phyloP scores from a whole-genome alignment of 2,329 filamentous ascomycete species.

The Exophiala mesophila region DNA sequence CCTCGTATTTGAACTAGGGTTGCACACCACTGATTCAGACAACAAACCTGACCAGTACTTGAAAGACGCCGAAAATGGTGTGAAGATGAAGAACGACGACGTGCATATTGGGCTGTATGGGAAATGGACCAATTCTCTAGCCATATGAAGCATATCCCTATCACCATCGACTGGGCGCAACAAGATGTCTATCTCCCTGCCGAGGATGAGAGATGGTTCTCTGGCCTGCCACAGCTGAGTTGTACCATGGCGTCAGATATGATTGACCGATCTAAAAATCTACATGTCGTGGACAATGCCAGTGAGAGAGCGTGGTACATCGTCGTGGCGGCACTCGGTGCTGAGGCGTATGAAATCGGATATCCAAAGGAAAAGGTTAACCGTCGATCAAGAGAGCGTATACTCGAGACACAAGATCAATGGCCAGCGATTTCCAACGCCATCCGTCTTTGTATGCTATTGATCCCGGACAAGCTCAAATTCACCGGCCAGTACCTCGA shows the following conservation, averaged over 20 bases:
- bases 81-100: slow-evolving; percentile 34
- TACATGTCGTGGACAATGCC: slow-evolving; percentile 31
- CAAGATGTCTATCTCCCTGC: slow-evolving; percentile 35
- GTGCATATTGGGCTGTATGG: slow-evolving; percentile 41
- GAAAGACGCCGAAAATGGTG: slow-evolving; percentile 25
- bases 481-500: slow-evolving; percentile 32
- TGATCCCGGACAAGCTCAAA: slow-evolving; percentile 29
- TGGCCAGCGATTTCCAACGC: slow-evolving; percentile 28
- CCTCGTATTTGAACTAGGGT: slow-evolving; percentile 33
- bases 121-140: slow-evolving; percentile 41
- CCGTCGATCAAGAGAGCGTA: slow-evolving; percentile 9
- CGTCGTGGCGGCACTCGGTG: slow-evolving; percentile 37
- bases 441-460: slow-evolving; percentile 29
- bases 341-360: slow-evolving; percentile 33
- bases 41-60: not conserved
- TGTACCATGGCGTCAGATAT: slow-evolving; percentile 31
- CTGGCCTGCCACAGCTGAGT: slow-evolving; percentile 25
- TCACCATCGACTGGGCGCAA: slow-evolving; percentile 33
- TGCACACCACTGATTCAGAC: slow-evolving; percentile 28
- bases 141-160: slow-evolving; percentile 34
- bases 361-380: slow-evolving; percentile 18
- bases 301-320: slow-evolving; percentile 38
- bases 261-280: slow-evolving; percentile 31
- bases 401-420: slow-evolving; percentile 9
- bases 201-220: slow-evolving; percentile 34